Base-by-base conservation (phyloP, 2,329 filamentous ascomycete genomes). In the Blastomyces parvus region DNA sequence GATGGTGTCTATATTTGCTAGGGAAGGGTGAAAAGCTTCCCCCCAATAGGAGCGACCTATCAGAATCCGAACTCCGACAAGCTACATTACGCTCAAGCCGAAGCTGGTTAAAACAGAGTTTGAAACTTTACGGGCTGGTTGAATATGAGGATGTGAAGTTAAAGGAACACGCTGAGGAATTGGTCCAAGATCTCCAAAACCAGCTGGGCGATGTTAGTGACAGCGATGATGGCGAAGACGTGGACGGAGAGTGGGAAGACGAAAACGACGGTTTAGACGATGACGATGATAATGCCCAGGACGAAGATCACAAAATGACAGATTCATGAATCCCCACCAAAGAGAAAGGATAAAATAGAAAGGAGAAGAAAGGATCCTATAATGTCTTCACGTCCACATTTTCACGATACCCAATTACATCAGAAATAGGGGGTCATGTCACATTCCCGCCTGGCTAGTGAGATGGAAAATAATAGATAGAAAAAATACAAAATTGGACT, bases 1-100 rank as follows among this genome's bases (percentile, higher is more conserved):
- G 94, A 3, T 97, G 93, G 90, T 92, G 91, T 69, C 82, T 95
- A 68, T 90, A 91, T 73, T 83, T 96, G 64, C 80, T 89, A 66
- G 76, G 75, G 44, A 80, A 50, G 74, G 70, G 1, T 76, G 74
- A 61, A 76, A 73, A 65, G 64, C 74, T 66, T 66, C 64, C 36
- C 42, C 25, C 44, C 44, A 70, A 71, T 62, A 68, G 70, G 62
- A 69, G 66, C 65, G 48, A 67, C 55, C 63, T 70, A 55, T 70
- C 68, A 48, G 63, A 71, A 68, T 70, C 79, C 48, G 80, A 84
- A 57, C 79, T 80, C 58, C 84, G 85, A 77, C 83, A 83, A 67
- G 80, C 82, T 0, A 83, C 86, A 5, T 86, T 91, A 82, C 84
- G 84, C 63, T 87, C 89, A 19, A 89, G 91, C 70, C 84, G 90